Evolutionary conservation across 345 rosid species (phyloP).

Genomic region (Toxicodendron radicans): DNA sequence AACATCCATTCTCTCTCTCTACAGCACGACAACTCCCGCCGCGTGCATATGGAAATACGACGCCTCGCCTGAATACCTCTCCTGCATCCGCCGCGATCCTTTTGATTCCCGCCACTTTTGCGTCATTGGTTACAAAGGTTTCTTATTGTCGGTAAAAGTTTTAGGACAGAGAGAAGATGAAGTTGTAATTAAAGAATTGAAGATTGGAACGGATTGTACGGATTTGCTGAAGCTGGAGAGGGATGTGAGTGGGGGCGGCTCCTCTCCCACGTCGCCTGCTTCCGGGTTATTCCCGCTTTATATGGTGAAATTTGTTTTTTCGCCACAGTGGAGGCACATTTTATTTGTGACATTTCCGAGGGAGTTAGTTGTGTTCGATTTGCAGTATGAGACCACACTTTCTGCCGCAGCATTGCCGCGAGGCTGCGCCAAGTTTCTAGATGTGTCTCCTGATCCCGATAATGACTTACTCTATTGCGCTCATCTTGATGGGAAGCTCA

Average conservation of each 20-base stretch:
- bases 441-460: conserved; percentile 81
- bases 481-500: conserved; percentile 88
- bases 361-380: conserved; percentile 85
- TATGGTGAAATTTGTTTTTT: conserved; percentile 66
- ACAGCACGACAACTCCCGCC: conserved; percentile 40
- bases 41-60: conserved; percentile 78
- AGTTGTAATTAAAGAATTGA: conserved; percentile 56
- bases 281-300: conserved; percentile 72
- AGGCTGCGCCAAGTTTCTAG: conserved; percentile 84
- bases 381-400: conserved; percentile 73
- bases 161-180: conserved; percentile 72
- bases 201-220: conserved; percentile 57
- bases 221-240: conserved; percentile 71
- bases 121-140: conserved; percentile 71
- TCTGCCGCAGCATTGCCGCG: conserved; percentile 69
- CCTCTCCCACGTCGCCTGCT: conserved; percentile 59
- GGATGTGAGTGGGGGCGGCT: conserved; percentile 43
- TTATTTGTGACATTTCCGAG: conserved; percentile 80
- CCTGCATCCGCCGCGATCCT: conserved; percentile 86
- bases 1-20: conserved; percentile 65
- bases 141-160: conserved; percentile 67
- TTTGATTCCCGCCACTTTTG: conserved; percentile 86
- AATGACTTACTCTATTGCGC: conserved; percentile 80
- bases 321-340: conserved; percentile 80
- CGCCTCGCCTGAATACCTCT: conserved; percentile 70